Conservation (phyloP, 2,329 filamentous ascomycete species). For the Clonostachys chloroleuca region DNA sequence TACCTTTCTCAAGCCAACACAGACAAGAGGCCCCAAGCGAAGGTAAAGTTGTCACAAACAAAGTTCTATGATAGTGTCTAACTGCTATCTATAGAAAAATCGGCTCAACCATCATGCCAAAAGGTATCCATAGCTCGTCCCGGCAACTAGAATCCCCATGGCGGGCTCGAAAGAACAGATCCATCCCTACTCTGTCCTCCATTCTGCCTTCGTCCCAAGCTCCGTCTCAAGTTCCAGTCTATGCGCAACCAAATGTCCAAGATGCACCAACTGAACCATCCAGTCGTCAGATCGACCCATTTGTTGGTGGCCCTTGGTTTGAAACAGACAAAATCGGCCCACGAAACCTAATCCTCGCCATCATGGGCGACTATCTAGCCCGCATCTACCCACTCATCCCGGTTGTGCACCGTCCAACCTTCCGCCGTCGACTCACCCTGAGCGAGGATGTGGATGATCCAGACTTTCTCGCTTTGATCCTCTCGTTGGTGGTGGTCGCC, state of each 20-base stretch:
- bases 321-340: slow-evolving; percentile 17
- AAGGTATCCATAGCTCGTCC: not conserved
- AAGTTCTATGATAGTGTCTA: not conserved
- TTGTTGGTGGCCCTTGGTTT: not conserved
- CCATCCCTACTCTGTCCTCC: no score
- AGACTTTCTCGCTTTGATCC: slow-evolving; percentile 14
- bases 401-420: slow-evolving; percentile 14
- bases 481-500: slow-evolving; percentile 14
- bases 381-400: slow-evolving; percentile 16
- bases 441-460: slow-evolving; percentile 12
- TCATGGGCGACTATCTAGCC: slow-evolving; percentile 16
- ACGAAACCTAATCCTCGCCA: slow-evolving; percentile 9
- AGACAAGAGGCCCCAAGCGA: slow-evolving; percentile 13
- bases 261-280: not conserved
- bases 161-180: not conserved
- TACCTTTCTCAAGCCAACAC: slow-evolving; percentile 13
- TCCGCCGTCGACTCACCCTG: slow-evolving; percentile 11
- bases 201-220: no score
- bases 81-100: not conserved
- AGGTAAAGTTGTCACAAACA: slow-evolving; percentile 4
- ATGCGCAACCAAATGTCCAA: not conserved
- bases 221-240: no score
- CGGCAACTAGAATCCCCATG: not conserved
- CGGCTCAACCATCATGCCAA: not conserved
- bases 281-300: not conserved